Conservation (phyloP, 2,329 filamentous ascomycete genomes). For the Fusarium avenaceum region DNA sequence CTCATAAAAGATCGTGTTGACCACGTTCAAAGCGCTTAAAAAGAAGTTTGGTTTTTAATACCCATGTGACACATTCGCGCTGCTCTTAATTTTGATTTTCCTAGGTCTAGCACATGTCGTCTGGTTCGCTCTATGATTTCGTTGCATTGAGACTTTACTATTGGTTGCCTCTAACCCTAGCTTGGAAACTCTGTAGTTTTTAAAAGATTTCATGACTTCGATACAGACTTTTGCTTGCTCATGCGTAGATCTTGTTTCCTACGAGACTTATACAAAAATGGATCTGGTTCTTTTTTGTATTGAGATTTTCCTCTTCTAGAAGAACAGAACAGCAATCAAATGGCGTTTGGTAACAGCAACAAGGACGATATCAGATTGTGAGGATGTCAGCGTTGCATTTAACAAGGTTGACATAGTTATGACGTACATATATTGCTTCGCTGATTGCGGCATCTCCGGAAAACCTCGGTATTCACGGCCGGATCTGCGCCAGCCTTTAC, state of each 20-base stretch:
- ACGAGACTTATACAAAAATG: slow-evolving; percentile 57
- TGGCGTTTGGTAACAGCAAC: not conserved
- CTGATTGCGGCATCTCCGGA: not conserved
- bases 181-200: slow-evolving; percentile 51
- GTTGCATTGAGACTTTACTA: not conserved
- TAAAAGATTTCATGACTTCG: slow-evolving; percentile 57
- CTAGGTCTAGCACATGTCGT: not conserved
- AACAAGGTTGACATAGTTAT: slow-evolving; percentile 14
- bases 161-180: not conserved
- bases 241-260: slow-evolving; percentile 29
- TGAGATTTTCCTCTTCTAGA: not conserved
- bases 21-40: slow-evolving; percentile 20
- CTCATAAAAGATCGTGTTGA: slow-evolving; percentile 37
- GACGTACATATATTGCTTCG: slow-evolving; percentile 4
- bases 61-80: slow-evolving; percentile 6
- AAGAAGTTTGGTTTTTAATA: slow-evolving; percentile 39
- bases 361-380: not conserved
- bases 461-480: not conserved
- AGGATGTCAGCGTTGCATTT: not conserved
- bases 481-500: not conserved
- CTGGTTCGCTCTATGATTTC: not conserved
- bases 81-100: slow-evolving; percentile 35
- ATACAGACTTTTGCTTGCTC: slow-evolving; percentile 43
- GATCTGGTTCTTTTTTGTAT: not conserved
- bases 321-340: not conserved